Evolutionary conservation across 1,284 basidiomycete species (phyloP), one percentile per base, ranked within the genome.

Genomic region (Trametes versicolor): DNA sequence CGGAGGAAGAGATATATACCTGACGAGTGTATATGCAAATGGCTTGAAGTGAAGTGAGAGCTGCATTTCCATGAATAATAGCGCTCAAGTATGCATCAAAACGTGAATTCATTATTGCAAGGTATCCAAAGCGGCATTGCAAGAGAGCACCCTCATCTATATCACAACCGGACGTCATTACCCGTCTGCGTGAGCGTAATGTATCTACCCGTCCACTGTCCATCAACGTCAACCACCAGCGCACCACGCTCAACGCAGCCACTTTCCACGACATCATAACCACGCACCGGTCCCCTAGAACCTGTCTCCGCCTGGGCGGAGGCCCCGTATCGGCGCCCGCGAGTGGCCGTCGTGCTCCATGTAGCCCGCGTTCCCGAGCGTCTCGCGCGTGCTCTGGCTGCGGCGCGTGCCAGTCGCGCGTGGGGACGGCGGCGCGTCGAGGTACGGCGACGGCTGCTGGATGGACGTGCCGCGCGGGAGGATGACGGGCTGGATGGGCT

Each of bases 401-500:
- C 41, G 53, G 59, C 39, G 52, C 45, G 53, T 58, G 63, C 41
- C 54, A 21, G n/a, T 1, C 21, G 50, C 45, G 21, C 64, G 53
- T 34, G 66, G 64, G n/a, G 67, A 68, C 15, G 69, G 62, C 60
- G 64, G 66, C 10, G 58, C 41, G 62, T 66, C 57, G 34, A 65
- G 57, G 55, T 59, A 68, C 39, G 70, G 65, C 45, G 64, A 41
- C 12, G 29, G 51, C 43, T 37, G 34, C n/a, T 62, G 41, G 1
- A 52, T 34, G 8, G 48, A 25, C 25, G 48, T 37, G 56, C 71
- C 72, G 27, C 67, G 71, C 10, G 87, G 87, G 48, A 92, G 62
- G 27, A 91, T 69, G 21, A 93, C 80, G 0, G 91, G 91, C 73
- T 94, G 92, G 36, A 91, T 76, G 48, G 92, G 92, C 79, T 90